Percentiles rank a stretch among this genome's conserved stretches.
Conservation (phyloP, 441 rosid genomes). For the Rhodomyrtus psidioides region DNA sequence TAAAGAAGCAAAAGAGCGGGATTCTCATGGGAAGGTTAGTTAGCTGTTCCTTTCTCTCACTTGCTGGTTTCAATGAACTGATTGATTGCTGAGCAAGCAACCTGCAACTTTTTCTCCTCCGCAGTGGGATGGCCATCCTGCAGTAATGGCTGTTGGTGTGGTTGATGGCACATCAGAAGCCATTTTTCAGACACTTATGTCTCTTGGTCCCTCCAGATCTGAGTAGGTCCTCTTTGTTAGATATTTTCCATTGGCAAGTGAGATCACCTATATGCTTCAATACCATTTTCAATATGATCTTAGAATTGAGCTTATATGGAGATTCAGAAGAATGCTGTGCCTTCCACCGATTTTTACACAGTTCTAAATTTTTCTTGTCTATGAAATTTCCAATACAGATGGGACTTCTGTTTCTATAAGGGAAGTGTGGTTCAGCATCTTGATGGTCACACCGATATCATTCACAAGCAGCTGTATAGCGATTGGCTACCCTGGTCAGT, state of each 20-base stretch:
- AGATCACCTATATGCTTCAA: not conserved
- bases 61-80: not conserved
- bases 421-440: constrained; percentile 90
- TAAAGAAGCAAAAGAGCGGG: constrained; percentile 90
- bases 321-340: not conserved
- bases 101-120: not conserved
- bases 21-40: constrained; percentile 64
- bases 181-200: constrained; percentile 88
- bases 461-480: constrained; percentile 79
- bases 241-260: not conserved
- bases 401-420: constrained; percentile 97
- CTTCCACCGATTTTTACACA: not conserved
- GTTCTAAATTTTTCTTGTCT: not conserved
- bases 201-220: constrained; percentile 96
- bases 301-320: not conserved
- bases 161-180: constrained; percentile 94
- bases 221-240: constrained; percentile 45
- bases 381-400: constrained; percentile 39
- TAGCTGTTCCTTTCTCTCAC: constrained; percentile 7
- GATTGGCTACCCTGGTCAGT: constrained; percentile 93
- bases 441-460: constrained; percentile 92
- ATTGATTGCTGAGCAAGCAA: constrained; percentile 1
- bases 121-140: constrained; percentile 98
- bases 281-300: not conserved
- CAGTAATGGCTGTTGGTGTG: constrained; percentile 97